Percentiles rank a stretch among this genome's conserved stretches.
phyloP scores from a whole-genome alignment of 2,329 filamentous ascomycete genomes.

The Fusarium keratoplasticum region DNA sequence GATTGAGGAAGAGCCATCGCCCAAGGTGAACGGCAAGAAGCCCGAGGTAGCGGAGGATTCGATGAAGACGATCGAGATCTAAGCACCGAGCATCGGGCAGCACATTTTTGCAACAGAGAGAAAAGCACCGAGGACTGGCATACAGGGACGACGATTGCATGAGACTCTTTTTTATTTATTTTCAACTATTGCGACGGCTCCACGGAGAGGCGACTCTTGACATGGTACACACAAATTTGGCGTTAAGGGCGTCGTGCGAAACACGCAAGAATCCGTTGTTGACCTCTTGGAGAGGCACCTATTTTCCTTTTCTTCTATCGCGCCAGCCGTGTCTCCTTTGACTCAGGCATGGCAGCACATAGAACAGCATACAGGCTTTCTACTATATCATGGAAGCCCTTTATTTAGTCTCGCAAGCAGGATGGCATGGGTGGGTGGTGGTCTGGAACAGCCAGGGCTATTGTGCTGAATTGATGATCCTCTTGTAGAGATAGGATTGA shows the following conservation, averaged over 20 bases:
- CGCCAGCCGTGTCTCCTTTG: background rate
- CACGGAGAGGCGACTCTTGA: slow-evolving; percentile 37
- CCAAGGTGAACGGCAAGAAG: slow-evolving; percentile 59
- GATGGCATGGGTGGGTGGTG: slow-evolving; percentile 16
- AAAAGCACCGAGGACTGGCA: slow-evolving; percentile 41
- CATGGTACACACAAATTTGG: slow-evolving; percentile 40
- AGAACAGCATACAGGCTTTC: slow-evolving; percentile 34
- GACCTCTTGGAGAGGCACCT: slow-evolving; percentile 28
- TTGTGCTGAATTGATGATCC: slow-evolving; percentile 12
- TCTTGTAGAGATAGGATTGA: slow-evolving; percentile 35
- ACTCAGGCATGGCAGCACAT: background rate
- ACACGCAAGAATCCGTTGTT: slow-evolving; percentile 38
- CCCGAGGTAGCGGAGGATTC: slow-evolving; percentile 59
- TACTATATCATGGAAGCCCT: slow-evolving; percentile 30
- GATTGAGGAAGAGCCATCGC: slow-evolving; percentile 54
- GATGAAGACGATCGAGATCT: slow-evolving; percentile 74
- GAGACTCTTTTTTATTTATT: slow-evolving; percentile 43
- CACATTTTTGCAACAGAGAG: slow-evolving; percentile 36
- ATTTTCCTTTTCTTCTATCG: slow-evolving; percentile 11
- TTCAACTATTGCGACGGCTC: slow-evolving; percentile 50
- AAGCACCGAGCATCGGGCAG: slow-evolving; percentile 25
- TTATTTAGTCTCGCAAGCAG: slow-evolving; percentile 16
- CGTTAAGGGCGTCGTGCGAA: slow-evolving; percentile 45
- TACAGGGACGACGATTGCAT: slow-evolving; percentile 45
- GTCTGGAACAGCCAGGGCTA: slow-evolving; percentile 10